Percentiles rank a stretch among this genome's conserved stretches.
phyloP scores from a whole-genome alignment of 768 basidiomycete species.

The Rhodotorula diobovata region DNA sequence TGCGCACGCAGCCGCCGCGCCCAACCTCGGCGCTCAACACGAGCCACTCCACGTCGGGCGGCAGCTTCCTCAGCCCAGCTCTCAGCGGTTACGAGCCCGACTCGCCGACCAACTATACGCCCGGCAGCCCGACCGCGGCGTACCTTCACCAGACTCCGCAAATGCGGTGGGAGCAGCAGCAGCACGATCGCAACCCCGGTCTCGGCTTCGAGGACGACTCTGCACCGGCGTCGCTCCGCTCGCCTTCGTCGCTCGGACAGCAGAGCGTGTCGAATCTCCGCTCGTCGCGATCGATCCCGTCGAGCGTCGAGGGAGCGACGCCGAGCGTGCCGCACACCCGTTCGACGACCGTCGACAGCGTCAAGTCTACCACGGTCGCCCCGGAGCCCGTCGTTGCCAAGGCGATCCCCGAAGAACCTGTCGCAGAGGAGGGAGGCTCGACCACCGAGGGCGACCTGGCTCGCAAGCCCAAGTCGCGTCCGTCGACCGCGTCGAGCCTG shows the following conservation, averaged over 20 bases:
- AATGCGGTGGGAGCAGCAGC: conserved; percentile 6
- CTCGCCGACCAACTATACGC: not conserved
- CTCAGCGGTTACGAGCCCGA: conserved; percentile 19
- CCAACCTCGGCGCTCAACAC: not conserved
- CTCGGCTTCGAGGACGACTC: conserved; percentile 25
- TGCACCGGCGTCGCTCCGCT: conserved; percentile 3
- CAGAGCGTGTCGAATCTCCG: conserved; percentile 21
- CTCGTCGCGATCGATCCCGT: conserved; percentile 4
- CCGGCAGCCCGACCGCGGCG: not conserved
- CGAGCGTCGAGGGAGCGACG: not conserved
- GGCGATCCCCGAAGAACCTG: not conserved
- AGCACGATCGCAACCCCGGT: not conserved
- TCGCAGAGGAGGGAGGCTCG: not conserved
- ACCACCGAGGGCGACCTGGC: not conserved
- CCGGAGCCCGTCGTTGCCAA: not conserved
- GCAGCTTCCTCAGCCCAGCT: conserved; percentile 3
- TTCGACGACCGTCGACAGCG: not conserved
- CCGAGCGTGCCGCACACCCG: not conserved
- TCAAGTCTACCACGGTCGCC: not conserved
- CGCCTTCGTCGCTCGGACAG: conserved; percentile 32
- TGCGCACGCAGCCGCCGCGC: conserved; percentile 5
- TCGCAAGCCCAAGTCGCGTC: not conserved
- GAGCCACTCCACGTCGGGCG: not conserved
- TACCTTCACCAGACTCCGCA: conserved; percentile 3
- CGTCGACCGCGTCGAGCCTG: not conserved